These are phyloP conservation scores for Gnetum montanum DNA, from an alignment of 75 land plant species.

Conservation along the genomic window DNA sequence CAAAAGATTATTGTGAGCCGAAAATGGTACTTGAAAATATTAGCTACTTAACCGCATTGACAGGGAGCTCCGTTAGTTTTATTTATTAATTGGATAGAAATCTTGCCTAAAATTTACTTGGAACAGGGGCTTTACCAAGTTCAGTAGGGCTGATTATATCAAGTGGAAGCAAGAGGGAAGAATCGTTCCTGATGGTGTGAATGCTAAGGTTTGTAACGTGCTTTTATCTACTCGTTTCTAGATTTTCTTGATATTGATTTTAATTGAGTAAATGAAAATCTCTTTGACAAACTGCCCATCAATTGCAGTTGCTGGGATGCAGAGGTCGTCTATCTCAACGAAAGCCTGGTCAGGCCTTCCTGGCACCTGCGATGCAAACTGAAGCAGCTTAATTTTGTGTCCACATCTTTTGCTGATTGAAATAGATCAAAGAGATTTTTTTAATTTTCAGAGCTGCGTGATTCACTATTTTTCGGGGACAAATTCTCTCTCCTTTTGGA, in stretches of 20 bases:
- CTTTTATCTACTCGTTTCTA: neutral
- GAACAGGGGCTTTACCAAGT: conserved; percentile 58
- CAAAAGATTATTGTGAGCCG: conserved; percentile 63
- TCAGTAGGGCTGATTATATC: conserved; percentile 37
- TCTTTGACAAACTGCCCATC: neutral
- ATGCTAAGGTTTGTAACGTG: conserved; percentile 43
- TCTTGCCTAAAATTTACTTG: neutral
- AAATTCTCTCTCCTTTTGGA: too few relatives aligned
- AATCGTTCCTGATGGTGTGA: conserved; percentile 49
- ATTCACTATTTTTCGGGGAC: too few relatives aligned
- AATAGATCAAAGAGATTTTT: too few relatives aligned
- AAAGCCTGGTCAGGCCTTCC: conserved; percentile 28
- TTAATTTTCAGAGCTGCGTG: too few relatives aligned
- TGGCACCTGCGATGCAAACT: conserved; percentile 20
- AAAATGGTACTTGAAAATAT: conserved; percentile 36
- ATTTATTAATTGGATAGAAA: neutral
- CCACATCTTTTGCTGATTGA: too few relatives aligned
- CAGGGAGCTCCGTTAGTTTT: neutral
- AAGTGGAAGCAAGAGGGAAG: conserved; percentile 57
- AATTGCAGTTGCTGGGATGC: conserved; percentile 40
- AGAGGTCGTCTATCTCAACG: conserved; percentile 32
- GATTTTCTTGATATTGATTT: neutral
- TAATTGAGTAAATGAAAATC: neutral
- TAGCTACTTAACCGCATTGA: neutral
- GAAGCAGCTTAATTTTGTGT: too few relatives aligned